phyloP scores from a whole-genome alignment of 2,329 filamentous ascomycete species.

The Fusarium siculi region DNA sequence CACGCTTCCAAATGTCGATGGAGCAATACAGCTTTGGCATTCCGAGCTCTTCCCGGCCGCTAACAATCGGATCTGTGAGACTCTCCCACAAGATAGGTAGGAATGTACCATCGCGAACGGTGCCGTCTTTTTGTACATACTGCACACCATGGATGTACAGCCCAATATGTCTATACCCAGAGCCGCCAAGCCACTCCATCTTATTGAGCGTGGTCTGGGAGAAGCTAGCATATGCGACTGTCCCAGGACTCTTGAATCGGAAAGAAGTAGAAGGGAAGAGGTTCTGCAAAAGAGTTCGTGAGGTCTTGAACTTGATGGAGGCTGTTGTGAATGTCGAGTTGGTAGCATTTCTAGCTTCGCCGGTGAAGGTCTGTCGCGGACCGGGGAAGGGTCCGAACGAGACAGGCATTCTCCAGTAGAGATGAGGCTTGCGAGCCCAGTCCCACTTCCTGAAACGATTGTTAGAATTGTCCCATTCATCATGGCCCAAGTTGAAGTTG shows the following conservation, averaged over 20 bases:
- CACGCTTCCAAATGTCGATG: not conserved
- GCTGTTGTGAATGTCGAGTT: constrained; percentile 53
- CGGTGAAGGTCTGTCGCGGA: constrained; percentile 28
- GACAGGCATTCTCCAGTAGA: constrained; percentile 39
- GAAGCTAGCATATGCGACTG: constrained; percentile 57
- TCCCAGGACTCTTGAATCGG: constrained; percentile 61
- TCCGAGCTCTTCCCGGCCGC: constrained; percentile 68
- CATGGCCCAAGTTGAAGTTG: constrained; percentile 36
- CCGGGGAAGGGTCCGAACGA: constrained; percentile 40
- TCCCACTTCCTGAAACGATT: constrained; percentile 23
- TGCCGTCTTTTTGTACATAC: constrained; percentile 62
- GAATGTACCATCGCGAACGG: constrained; percentile 44
- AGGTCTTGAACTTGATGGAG: constrained; percentile 62
- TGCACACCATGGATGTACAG: constrained; percentile 72
- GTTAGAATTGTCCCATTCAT: constrained; percentile 35
- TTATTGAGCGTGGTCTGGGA: constrained; percentile 58
- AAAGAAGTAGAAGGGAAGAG: constrained; percentile 57
- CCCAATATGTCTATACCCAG: constrained; percentile 67
- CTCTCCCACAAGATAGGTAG: constrained; percentile 5
- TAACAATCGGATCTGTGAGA: constrained; percentile 68
- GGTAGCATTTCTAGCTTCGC: constrained; percentile 23
- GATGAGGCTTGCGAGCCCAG: constrained; percentile 23
- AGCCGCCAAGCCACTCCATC: constrained; percentile 70
- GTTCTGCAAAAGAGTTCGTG: constrained; percentile 55
- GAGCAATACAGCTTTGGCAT: constrained; percentile 11